Evolutionary conservation across 2,329 filamentous ascomycete species (phyloP), one percentile per base, ranked within the genome.

Genomic region (Monosporascus sp.): DNA sequence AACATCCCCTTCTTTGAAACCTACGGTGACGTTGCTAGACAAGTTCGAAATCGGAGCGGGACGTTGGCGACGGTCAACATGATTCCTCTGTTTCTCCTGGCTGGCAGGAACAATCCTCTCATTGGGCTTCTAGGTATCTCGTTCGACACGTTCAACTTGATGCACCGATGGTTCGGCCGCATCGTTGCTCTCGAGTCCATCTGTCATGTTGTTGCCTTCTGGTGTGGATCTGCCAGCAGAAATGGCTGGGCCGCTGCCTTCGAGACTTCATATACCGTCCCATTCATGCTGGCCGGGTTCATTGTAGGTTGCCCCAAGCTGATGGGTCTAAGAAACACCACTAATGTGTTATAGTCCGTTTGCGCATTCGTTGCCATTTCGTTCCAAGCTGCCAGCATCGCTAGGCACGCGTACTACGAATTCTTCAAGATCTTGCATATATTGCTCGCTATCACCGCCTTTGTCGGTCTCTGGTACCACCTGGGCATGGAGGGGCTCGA

Each of bases 101-200:
- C 87, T 47, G 84, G 85, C 42, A 80, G 88, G 61, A 92, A 91
- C 73, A 92, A 92, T 71, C 87, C 87, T 22, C 75, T 93, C 58
- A 90, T 92, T 65, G 76, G 76, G 55, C 74, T 88, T 59, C 77
- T 89, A 50, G 83, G 84, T 56, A 84, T 92, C 58, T 89, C 86
- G 4, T 93, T 91, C 68, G 88, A 93, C 68, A 90, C 86, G 1
- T 91, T 89, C 77, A 93, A 92, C 72, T 72, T 93, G 56, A 76
- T 92, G 53, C 88, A 93, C 70, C 82, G 89, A 56, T 92, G 88
- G 88, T 80, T 90, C 57, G 88, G 88, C 61, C 83, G 88, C 39
- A 89, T 91, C 54, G 86, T 88, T 25, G 78, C 87, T 18, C 71
- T 89, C 15, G 86, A 93, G 67, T 77, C 84, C 9, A 60, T 91